Evolutionary conservation across 208 protist species (phyloP), one percentile per base, ranked within the genome.

Genomic region (Angomonas ambiguus): DNA sequence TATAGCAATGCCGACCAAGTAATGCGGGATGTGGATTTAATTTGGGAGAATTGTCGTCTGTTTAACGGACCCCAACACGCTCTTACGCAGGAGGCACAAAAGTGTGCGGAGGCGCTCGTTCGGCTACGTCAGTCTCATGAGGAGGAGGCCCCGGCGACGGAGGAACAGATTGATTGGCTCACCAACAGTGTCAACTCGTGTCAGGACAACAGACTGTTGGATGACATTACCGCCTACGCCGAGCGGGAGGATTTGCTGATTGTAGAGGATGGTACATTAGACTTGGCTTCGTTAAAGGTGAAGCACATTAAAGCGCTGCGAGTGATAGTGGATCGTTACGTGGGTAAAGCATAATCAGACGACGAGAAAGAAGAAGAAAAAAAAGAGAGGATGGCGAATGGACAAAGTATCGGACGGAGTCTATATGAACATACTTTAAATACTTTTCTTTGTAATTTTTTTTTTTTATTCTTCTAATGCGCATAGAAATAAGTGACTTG

Each of bases 21-120:
- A 22, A 69, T 80, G 67, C 56, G 60, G 25, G 88, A 91, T 66
- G 78, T 91, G 1, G 85, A 87, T 42, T 67, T 79, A 31, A 89
- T 94, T 30, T 94, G 88, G 85, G 67, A 59, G 28, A 94, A 94
- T 70, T 87, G 82, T 62, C 74, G 72, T 41, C 41, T 69, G 58
- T 94, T 83, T 70, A 91, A 94, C 66, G 88, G 88, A 1, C 63
- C 65, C 1, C 75, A 67, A 27, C 87, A 77, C 20, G 61, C 72
- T 35, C 42, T 93, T 33, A 71, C 77, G 25, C 61, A 57, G 24
- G 77, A 83, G n/a, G 80, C 83, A 18, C 30, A 41, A 13, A 72
- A 75, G 53, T 94, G 88, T 65, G 63, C 67, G 22, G 60, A 62
- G 28, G 69, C 72, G 49, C 56, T 94, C 41, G 64, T 69, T 2